Base-by-base conservation (phyloP, 371 early-diverging fungal genomes). In the Mucor saturninus region DNA sequence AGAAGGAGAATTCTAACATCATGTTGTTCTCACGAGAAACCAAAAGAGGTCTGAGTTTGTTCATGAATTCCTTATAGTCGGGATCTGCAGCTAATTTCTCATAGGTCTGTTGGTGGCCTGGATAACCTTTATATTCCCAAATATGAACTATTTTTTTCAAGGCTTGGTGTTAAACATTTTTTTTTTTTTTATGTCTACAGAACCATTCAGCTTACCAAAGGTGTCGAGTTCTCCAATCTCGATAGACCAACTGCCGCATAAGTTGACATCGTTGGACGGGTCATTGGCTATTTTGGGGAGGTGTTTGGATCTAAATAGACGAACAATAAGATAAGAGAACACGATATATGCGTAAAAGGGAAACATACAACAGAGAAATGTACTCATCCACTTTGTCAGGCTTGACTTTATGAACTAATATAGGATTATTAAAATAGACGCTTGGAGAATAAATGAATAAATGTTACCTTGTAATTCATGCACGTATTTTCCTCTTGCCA, bases 91-190 rank as follows among this genome's bases (percentile, higher is more conserved):
- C 68, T 42, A 90, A 65, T 31, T 82, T 75, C 14, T 75, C 71
- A 61, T 75, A 73, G 2, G 88, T 87, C 26, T 84, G 80, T 42
- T 82, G 68, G 73, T 93, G 91, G n/a, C 92, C 94, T 4, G 83
- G 84, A 70, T 96, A 97, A 10, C 94, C 92, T 62, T 93, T 84
- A 79, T 94, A 96, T 73, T 97, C 94, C 96, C 96, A 95, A 67
- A 97, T 88, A 64, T 97, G 97, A 39, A 95, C 91, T 79, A 52
- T 1, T 21, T 21, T 21, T 21, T 21, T 21, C 21, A 21, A 21
- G 21, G 1, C 21, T 21, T 21, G 21, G 21, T 21, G 21, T 21
- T 32, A 29, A 60, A 28, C 29, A 60, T 46, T 42, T 31, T 43
- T 1, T 7, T 45, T 46, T 42, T 31, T 43, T 1, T 7, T 45